Percentiles rank a stretch among this genome's conserved stretches.
phyloP scores from a whole-genome alignment of 2,329 filamentous ascomycete genomes.

The Huntiella moniliformis region DNA sequence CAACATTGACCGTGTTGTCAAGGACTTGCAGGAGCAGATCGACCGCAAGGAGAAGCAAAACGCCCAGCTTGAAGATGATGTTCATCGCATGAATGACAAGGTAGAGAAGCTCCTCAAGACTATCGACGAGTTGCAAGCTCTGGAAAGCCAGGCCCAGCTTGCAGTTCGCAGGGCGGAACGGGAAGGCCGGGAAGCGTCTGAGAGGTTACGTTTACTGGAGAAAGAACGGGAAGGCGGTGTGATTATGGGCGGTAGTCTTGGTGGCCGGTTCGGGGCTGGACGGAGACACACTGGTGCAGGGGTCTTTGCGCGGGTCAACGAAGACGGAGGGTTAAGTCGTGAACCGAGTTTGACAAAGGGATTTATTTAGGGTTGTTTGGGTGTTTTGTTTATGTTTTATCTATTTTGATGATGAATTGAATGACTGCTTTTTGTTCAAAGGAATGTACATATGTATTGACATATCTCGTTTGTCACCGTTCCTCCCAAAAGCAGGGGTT shows the following conservation, averaged over 20 bases:
- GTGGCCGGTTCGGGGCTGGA: slow-evolving; percentile 16
- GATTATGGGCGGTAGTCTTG: slow-evolving; percentile 29
- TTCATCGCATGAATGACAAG: slow-evolving; percentile 73
- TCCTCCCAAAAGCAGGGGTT: no score
- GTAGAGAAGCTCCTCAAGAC: slow-evolving; percentile 72
- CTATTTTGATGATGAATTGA: neutral
- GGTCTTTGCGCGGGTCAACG: slow-evolving; percentile 18
- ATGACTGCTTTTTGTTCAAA: neutral
- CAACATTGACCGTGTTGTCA: slow-evolving; percentile 83
- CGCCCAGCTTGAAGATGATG: slow-evolving; percentile 60
- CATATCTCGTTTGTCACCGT: no score
- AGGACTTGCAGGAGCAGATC: slow-evolving; percentile 80
- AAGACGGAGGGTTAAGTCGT: slow-evolving; percentile 38
- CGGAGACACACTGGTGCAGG: slow-evolving; percentile 21
- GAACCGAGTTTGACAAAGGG: slow-evolving; percentile 56
- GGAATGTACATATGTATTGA: no score
- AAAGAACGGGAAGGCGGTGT: slow-evolving; percentile 54
- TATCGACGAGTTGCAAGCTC: slow-evolving; percentile 84
- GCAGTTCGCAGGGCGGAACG: slow-evolving; percentile 70
- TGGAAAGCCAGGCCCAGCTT: slow-evolving; percentile 66
- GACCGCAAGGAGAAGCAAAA: slow-evolving; percentile 86
- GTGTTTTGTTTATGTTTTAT: slow-evolving; percentile 1
- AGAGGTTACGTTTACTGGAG: slow-evolving; percentile 65
- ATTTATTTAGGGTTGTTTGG: slow-evolving; percentile 35
- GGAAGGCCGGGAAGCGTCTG: slow-evolving; percentile 73